phyloP scores from a whole-genome alignment of 148 eudicot genomes.

The Cornus controversa region DNA sequence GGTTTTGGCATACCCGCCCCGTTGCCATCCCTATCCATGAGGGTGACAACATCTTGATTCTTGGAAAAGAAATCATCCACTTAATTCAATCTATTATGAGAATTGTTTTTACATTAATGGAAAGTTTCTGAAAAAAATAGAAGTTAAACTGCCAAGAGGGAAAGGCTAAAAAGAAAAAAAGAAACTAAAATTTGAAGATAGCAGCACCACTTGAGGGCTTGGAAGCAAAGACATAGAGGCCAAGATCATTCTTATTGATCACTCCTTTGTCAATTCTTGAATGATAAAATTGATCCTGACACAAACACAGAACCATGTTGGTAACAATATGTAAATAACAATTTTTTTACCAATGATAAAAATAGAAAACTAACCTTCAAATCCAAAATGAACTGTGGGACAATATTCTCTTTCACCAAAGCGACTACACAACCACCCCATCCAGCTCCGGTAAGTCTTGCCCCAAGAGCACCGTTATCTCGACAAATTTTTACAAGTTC shows the following conservation, averaged over 20 bases:
- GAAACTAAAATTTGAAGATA: slow-evolving; percentile 56
- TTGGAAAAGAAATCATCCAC: no score
- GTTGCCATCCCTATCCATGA: no score
- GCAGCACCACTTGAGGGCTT: slow-evolving; percentile 97
- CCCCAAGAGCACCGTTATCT: slow-evolving; percentile 85
- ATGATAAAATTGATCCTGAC: slow-evolving; percentile 75
- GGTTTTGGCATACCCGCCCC: no score
- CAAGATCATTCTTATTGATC: slow-evolving; percentile 65
- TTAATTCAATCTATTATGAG: no score
- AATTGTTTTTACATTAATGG: no score
- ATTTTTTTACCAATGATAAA: not conserved
- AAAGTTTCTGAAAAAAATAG: no score
- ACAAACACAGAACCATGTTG: not conserved
- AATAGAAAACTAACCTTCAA: slow-evolving; percentile 56
- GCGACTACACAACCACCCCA: slow-evolving; percentile 99
- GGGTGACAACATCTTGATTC: no score
- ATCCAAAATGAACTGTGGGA: slow-evolving; percentile 85
- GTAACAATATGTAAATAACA: not conserved
- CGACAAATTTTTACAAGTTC: slow-evolving; percentile 78
- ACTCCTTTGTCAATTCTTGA: slow-evolving; percentile 73
- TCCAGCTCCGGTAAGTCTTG: slow-evolving; percentile 98
- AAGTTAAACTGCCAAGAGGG: not conserved
- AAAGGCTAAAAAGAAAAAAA: not conserved
- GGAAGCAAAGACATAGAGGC: slow-evolving; percentile 79
- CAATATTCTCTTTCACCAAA: slow-evolving; percentile 75